phyloP scores from a whole-genome alignment of 1,284 basidiomycete genomes.

The Fomitopsis palustris region DNA sequence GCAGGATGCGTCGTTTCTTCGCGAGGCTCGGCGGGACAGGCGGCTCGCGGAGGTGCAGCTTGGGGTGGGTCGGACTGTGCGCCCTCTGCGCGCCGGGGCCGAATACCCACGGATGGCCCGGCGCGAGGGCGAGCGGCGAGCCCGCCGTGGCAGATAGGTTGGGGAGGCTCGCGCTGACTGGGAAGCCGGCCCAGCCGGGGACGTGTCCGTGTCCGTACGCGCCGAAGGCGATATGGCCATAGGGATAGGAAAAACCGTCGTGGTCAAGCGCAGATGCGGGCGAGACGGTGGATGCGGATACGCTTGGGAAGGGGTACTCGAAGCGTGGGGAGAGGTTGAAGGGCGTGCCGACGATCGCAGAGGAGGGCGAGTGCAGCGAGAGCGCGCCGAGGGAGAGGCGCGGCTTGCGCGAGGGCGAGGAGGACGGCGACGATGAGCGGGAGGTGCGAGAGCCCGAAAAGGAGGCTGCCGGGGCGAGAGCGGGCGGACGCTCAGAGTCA shows the following conservation, averaged over 20 bases:
- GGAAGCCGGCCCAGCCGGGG: not conserved
- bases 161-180: not conserved
- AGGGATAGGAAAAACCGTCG: not conserved
- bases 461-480: not conserved
- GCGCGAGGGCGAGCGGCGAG: conserved; percentile 1
- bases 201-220: not conserved
- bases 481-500: not conserved
- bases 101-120: not conserved
- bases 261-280: conserved; percentile 3
- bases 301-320: conserved; percentile 32
- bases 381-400: conserved; percentile 22
- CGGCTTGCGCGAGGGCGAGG: conserved; percentile 14
- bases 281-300: conserved; percentile 10
- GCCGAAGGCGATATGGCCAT: not conserved
- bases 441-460: not conserved
- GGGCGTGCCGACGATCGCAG: conserved; percentile 30
- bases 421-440: conserved; percentile 6
- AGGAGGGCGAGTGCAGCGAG: conserved; percentile 30
- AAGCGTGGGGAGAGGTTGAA: conserved; percentile 32
- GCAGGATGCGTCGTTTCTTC: conserved; percentile 20
- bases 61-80: conserved; percentile 22
- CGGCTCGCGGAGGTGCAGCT: conserved; percentile 21
- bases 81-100: conserved; percentile 13
- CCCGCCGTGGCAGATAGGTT: not conserved
- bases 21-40: conserved; percentile 28